Conservation (phyloP, 371 early-diverging fungal genomes). For the Lichtheimia ornata region DNA sequence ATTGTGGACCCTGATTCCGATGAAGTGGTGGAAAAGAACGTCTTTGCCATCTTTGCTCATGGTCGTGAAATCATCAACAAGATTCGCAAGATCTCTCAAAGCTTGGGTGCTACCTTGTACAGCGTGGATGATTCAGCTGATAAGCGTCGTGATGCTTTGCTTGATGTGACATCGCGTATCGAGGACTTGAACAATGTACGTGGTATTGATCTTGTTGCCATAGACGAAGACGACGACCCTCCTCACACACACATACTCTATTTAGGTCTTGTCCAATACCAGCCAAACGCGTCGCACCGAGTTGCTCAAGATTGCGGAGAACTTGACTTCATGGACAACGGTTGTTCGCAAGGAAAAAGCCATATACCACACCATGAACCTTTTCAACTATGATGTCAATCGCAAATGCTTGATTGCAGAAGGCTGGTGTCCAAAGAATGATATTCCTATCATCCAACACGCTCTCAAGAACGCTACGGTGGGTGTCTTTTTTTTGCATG, state of each 20-base stretch:
- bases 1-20: conserved; percentile 79
- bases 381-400: conserved; percentile 90
- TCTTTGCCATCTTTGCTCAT: conserved; percentile 96
- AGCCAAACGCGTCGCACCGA: conserved; percentile 83
- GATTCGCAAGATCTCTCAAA: conserved; percentile 92
- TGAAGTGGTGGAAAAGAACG: conserved; percentile 87
- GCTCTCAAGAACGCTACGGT: conserved; percentile 84
- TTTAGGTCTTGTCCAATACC: conserved; percentile 79
- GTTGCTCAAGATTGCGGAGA: conserved; percentile 80
- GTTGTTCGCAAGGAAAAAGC: conserved; percentile 96
- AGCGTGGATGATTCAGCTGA: conserved; percentile 81
- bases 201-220: neutral
- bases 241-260: neutral
- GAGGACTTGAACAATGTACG: conserved; percentile 54
- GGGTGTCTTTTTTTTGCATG: conserved; percentile 22
- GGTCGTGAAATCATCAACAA: conserved; percentile 88
- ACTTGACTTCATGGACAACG: conserved; percentile 84
- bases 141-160: conserved; percentile 79
- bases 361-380: conserved; percentile 95
- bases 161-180: conserved; percentile 64
- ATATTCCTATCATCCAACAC: conserved; percentile 76
- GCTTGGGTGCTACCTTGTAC: conserved; percentile 94
- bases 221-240: too few species aligned
- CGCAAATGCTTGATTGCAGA: conserved; percentile 96
- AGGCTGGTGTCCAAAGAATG: conserved; percentile 94